A percentile compares a stretch with the other conserved stretches of the same genome.
Evolutionary conservation across 2,329 filamentous ascomycete species (phyloP).

Genomic region (Penicillium hesseltinei): DNA sequence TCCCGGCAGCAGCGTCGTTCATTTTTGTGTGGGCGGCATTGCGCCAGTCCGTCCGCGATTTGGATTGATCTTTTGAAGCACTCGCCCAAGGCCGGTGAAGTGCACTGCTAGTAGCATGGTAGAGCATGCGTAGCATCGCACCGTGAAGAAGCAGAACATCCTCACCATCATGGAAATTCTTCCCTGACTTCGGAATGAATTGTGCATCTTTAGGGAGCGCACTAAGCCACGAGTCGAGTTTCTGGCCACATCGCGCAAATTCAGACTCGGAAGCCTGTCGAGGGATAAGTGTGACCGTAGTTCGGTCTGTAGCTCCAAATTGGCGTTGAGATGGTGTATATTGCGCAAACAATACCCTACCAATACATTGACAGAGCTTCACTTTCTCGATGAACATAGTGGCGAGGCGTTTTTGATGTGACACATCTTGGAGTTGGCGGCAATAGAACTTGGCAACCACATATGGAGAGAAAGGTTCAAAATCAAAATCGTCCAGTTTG

Average conservation of each 20-base stretch:
- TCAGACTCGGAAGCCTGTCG: conserved; percentile 77
- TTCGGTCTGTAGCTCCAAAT: conserved; percentile 64
- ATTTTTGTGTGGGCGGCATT: conserved; percentile 75
- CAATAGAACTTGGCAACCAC: conserved; percentile 64
- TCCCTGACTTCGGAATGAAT: conserved; percentile 62
- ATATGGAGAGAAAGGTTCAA: conserved; percentile 62
- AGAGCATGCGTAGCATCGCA: conserved; percentile 85
- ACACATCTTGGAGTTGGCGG: conserved; percentile 66
- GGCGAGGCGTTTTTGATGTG: conserved; percentile 72
- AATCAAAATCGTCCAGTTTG: conserved; percentile 74
- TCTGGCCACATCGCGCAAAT: conserved; percentile 70
- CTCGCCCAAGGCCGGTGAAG: conserved; percentile 83
- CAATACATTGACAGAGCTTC: conserved; percentile 80
- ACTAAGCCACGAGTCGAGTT: conserved; percentile 71
- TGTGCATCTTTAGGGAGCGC: conserved; percentile 68
- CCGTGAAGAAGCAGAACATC: conserved; percentile 62
- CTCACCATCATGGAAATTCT: conserved; percentile 53
- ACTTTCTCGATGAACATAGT: conserved; percentile 85
- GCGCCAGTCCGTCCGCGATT: conserved; percentile 55
- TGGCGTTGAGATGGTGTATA: conserved; percentile 82
- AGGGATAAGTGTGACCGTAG: conserved; percentile 77
- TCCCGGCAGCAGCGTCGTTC: conserved; percentile 75
- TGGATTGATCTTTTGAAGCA: conserved; percentile 47
- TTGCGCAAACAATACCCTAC: conserved; percentile 78
- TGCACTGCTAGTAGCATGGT: conserved; percentile 84